Evolutionary conservation across 1,284 basidiomycete species (phyloP), one percentile per base, ranked within the genome.

Genomic region (Filobasidium uniguttulatum): DNA sequence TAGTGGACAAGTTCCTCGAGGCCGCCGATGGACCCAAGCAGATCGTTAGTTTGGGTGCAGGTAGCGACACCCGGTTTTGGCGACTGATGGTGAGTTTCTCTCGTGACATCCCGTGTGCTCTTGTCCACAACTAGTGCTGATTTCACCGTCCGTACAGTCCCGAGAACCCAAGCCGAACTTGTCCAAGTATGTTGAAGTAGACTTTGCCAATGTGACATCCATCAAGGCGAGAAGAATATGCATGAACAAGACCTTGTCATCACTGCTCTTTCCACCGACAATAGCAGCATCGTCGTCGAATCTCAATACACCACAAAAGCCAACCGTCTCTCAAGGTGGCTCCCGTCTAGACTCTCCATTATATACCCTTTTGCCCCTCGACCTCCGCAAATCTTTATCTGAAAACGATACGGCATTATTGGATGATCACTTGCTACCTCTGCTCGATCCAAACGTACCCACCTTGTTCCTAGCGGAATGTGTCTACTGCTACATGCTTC

Each of bases 21-120:
- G 67, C 67, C 10, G 72, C 70, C 14, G 51, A 55, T 17, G 38
- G 53, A 50, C 46, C 19, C 37, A 34, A 68, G 56, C 90, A 96
- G 73, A 80, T 96, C 53, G 75, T 96, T 38, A 89, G 84, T 63
- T 66, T 96, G 8, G 91, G 90, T 3, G 85, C 89, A 0, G 90
- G 90, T 1, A 94, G 86, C 60, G 90, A 97, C 68, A 87, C 87
- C 12, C 72, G 91, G 40, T 96, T 85, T 66, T 97, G 90, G 89
- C 73, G 89, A 49, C 71, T 93, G 59, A 76, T 75, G 71, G 87
- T 87, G 71, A 72, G 82, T 77, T 22, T 10, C 26, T n/a, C 22
- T 44, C 5, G 9, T 5, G 15, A 25, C 10, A 3, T 29, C 17
- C 23, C 22, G 7, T 29, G 22, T 8, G 7, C n/a, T 15, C 9